Base-by-base conservation (phyloP, 2,329 filamentous ascomycete species). In the Fusarium compactum region DNA sequence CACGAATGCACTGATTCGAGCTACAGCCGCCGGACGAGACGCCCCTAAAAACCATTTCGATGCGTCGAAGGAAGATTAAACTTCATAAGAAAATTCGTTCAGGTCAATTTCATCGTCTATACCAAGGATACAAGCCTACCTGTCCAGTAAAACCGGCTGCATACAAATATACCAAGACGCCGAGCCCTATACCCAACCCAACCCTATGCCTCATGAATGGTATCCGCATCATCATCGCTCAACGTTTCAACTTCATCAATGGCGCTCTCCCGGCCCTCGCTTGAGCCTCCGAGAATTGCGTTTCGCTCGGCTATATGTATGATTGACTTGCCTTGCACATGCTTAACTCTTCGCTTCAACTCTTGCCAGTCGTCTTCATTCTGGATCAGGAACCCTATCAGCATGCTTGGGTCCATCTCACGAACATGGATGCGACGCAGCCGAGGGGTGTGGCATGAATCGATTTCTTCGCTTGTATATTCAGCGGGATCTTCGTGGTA, bases 351-450 rank as follows among this genome's bases (percentile, higher is more conserved):
- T 62, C 87, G 84, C 76, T 93, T 91, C 95, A 95, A 98, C 56
- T 89, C 87, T 41, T 86, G 82, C 91, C 95, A 98, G 72, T 99
- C 96, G 45, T 90, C 86, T 73, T 95, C 90, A 62, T 92, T 89
- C 43, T 86, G 88, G 67, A 99, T 94, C 38, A 99, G 82, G 76
- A 98, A 98, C 7, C 94, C 95, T 70, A 99, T 93, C 44, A 99
- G 83, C 96, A 99, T 99, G 76, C 94, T 98, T 0, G 96, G 96
- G 76, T 99, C 96, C 93, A 99, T 96, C 77, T 98, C 95, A 63
- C 90, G 90, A 51, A 99, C 87, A 72, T 96, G 91, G 30, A 99
- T 85, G 59, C 92, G 88, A 40, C 95, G 90, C 20, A 99, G 82
- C 50, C 95, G 90, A 53, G 93, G 88, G 1, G 95, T 98, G 78